phyloP scores from a whole-genome alignment of 768 basidiomycete species.

The Asterophora lycoperdoides region DNA sequence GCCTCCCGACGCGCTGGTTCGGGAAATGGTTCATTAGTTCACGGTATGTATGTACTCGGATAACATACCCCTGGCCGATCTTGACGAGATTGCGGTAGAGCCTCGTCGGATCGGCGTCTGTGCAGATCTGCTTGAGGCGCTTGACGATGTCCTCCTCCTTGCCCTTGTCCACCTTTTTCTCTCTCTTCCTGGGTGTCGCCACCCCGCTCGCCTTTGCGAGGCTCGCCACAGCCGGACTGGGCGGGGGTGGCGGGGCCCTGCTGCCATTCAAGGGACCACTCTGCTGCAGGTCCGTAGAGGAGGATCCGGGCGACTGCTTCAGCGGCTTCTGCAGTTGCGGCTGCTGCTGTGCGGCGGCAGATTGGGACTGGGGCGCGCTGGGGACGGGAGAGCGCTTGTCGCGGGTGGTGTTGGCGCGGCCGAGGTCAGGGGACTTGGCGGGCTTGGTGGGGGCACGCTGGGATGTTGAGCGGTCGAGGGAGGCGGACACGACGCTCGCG shows the following conservation, averaged over 20 bases:
- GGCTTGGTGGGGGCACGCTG: constrained; percentile 67
- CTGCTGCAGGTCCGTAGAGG: constrained; percentile 50
- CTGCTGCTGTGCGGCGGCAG: constrained; percentile 31
- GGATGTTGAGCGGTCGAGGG: constrained; percentile 85
- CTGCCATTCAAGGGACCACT: too few relatives aligned
- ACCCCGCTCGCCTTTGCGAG: constrained; percentile 67
- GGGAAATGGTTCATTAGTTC: background rate
- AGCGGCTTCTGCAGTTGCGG: constrained; percentile 31
- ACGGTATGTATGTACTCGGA: too few relatives aligned
- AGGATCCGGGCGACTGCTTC: constrained; percentile 55
- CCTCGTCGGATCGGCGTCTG: constrained; percentile 94
- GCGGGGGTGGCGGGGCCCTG: constrained; percentile 20
- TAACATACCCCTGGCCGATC: constrained; percentile 94
- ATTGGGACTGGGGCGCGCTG: constrained; percentile 8
- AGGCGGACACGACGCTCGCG: constrained; percentile 54
- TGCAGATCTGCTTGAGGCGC: constrained; percentile 90
- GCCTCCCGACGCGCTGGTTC: constrained; percentile 85
- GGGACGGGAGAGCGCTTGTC: constrained; percentile 42
- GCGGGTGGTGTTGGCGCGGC: constrained; percentile 67
- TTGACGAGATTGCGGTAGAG: constrained; percentile 91
- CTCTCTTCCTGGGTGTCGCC: constrained; percentile 79
- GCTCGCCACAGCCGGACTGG: constrained; percentile 59
- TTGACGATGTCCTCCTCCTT: constrained; percentile 89
- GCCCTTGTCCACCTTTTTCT: constrained; percentile 82
- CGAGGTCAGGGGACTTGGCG: constrained; percentile 46